phyloP scores from a whole-genome alignment of 1,139 yeast species.

The Candida anutae region DNA sequence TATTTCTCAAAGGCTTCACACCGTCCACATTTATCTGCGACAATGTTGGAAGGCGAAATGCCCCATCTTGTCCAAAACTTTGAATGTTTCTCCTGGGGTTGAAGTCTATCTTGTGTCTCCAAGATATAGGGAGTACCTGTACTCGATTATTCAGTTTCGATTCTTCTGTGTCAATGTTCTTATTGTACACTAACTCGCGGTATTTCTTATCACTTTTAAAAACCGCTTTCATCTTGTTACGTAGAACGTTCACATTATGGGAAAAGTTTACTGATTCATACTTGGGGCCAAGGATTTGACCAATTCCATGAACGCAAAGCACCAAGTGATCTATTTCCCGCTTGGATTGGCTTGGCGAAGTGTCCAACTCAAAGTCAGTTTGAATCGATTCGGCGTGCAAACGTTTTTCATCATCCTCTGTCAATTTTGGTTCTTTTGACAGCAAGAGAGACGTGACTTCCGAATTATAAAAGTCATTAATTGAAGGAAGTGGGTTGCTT shows the following conservation, averaged over 20 bases:
- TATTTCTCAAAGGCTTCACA: conserved; percentile 63
- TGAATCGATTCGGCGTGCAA: conserved; percentile 40
- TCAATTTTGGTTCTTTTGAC: conserved; percentile 7
- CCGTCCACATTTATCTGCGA: conserved; percentile 76
- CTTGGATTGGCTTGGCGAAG: conserved; percentile 22
- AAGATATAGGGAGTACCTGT: conserved; percentile 71
- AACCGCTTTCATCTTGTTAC: conserved; percentile 56
- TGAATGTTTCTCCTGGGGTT: conserved; percentile 37
- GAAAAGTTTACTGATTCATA: conserved; percentile 81
- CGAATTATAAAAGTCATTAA: conserved; percentile 30
- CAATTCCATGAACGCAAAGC: conserved; percentile 88
- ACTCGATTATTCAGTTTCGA: conserved; percentile 43
- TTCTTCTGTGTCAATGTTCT: conserved; percentile 13
- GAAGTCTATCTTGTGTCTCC: conserved; percentile 69
- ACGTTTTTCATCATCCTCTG: conserved; percentile 9
- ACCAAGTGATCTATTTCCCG: conserved; percentile 72
- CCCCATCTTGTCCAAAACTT: conserved; percentile 20
- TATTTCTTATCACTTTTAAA: conserved; percentile 40
- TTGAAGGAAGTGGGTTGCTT: conserved; percentile 37
- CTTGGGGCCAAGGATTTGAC: conserved; percentile 76
- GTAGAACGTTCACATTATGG: conserved; percentile 68
- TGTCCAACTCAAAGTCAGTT: conserved; percentile 39
- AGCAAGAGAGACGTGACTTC: conserved; percentile 20
- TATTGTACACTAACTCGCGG: conserved; percentile 29
- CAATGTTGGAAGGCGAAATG: conserved; percentile 50